A percentile compares a stretch with the other conserved stretches of the same genome.
Conservation (phyloP, 2,329 filamentous ascomycete genomes). For the Lecanicillium sp. region DNA sequence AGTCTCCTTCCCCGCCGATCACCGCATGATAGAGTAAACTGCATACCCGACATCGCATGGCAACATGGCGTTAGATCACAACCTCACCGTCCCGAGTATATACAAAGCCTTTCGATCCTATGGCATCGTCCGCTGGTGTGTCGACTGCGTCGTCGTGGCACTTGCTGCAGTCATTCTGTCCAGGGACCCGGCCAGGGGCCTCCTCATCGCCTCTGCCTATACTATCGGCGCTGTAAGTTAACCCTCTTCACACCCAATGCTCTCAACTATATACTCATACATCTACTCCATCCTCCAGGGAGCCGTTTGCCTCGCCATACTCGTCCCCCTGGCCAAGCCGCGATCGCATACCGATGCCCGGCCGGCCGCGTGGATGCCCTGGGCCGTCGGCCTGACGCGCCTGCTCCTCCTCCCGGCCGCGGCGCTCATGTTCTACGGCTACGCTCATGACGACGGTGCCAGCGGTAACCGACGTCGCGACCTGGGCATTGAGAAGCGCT, state of each 20-base stretch:
- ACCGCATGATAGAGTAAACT: too few species aligned
- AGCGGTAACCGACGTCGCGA: background rate
- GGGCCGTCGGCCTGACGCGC: background rate
- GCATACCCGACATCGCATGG: too few species aligned
- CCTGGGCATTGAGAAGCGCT: background rate
- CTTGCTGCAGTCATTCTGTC: background rate
- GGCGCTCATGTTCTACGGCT: background rate
- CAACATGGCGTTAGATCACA: background rate
- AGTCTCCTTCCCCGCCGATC: too few species aligned
- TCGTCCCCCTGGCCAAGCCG: background rate
- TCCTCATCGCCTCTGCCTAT: background rate
- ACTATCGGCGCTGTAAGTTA: background rate
- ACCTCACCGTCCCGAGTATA: background rate
- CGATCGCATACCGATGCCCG: background rate
- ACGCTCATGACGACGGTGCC: too few species aligned
- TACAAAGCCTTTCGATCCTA: background rate
- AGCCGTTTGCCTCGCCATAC: background rate
- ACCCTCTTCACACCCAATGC: background rate
- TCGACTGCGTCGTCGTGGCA: background rate
- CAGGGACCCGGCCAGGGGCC: background rate
- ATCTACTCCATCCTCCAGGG: background rate
- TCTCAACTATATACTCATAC: too few species aligned
- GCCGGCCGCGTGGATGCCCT: background rate
- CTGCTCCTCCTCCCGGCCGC: background rate
- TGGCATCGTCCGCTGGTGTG: background rate